phyloP scores from a whole-genome alignment of 1,139 yeast species.

The Debaryomyces nepalensis region DNA sequence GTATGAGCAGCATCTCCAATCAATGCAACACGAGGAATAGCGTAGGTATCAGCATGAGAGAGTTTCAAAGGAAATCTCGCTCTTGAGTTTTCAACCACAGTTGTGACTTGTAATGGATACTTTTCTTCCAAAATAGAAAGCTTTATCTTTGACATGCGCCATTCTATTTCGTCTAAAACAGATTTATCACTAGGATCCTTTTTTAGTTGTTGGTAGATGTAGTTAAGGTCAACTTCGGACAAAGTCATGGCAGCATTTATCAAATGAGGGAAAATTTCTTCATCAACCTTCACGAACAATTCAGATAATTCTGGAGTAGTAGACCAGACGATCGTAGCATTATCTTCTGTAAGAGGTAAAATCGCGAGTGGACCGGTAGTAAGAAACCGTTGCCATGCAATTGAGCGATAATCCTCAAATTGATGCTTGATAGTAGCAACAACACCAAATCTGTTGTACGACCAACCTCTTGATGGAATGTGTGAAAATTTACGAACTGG shows the following conservation, averaged over 20 bases:
- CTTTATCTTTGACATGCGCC: slow-evolving; percentile 62
- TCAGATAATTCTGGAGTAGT: slow-evolving; percentile 78
- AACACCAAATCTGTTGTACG: slow-evolving; percentile 82
- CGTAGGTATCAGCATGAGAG: slow-evolving; percentile 90
- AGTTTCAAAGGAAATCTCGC: slow-evolving; percentile 89
- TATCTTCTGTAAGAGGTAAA: slow-evolving; percentile 82
- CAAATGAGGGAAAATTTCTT: slow-evolving; percentile 66
- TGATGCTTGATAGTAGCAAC: slow-evolving; percentile 85
- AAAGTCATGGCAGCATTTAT: slow-evolving; percentile 87
- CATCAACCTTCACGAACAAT: slow-evolving; percentile 59
- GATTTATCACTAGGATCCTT: slow-evolving; percentile 47
- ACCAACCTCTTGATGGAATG: slow-evolving; percentile 92
- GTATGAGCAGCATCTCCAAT: slow-evolving; percentile 99
- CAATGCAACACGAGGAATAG: slow-evolving; percentile 81
- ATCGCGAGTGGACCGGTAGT: slow-evolving; percentile 94
- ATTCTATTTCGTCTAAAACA: slow-evolving; percentile 67
- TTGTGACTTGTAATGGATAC: slow-evolving; percentile 67
- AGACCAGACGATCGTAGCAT: slow-evolving; percentile 93
- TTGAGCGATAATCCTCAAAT: slow-evolving; percentile 66
- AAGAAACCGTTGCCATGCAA: slow-evolving; percentile 94
- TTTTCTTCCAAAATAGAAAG: slow-evolving; percentile 55
- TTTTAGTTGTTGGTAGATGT: slow-evolving; percentile 37
- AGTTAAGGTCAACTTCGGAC: slow-evolving; percentile 50
- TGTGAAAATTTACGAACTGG: slow-evolving; percentile 86
- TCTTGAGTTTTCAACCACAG: slow-evolving; percentile 65